phyloP scores from a whole-genome alignment of 257 asterid species.

The Ocimum tenuiflorum region DNA sequence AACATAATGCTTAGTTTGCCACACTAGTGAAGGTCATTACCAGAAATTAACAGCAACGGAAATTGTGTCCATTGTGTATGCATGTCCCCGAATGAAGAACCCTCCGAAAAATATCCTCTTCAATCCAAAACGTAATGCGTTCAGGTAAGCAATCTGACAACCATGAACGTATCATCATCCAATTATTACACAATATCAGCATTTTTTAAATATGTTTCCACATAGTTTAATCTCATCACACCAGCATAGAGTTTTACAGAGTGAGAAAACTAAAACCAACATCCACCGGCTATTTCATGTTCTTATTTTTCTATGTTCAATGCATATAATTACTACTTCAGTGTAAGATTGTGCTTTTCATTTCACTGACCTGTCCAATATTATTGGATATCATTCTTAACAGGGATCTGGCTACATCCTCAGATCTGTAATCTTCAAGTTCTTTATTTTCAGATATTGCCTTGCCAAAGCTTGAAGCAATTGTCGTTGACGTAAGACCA shows the following conservation, averaged over 20 bases:
- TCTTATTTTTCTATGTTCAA: background rate
- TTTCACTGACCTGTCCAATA: conserved; percentile 68
- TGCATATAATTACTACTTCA: background rate
- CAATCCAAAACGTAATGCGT: conserved; percentile 73
- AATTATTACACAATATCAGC: too few relatives aligned
- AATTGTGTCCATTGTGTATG: conserved; percentile 91
- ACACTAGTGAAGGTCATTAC: conserved; percentile 28
- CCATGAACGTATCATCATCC: too few relatives aligned
- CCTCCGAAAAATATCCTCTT: conserved; percentile 90
- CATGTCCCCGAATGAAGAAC: conserved; percentile 82
- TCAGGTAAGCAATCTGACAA: conserved; percentile 76
- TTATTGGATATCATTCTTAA: conserved; percentile 90
- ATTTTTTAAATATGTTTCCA: background rate
- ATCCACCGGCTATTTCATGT: background rate
- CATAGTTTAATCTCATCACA: background rate
- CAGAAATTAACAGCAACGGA: conserved; percentile 91
- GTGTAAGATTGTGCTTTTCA: background rate
- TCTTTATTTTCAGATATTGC: conserved; percentile 64
- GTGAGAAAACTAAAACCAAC: background rate
- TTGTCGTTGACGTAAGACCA: conserved; percentile 75
- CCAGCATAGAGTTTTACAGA: background rate
- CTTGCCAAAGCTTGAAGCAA: conserved; percentile 94
- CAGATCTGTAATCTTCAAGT: conserved; percentile 63
- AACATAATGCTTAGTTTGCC: too few relatives aligned
- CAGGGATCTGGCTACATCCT: conserved; percentile 82